These are phyloP conservation scores for Rhizopogon sp. DNA, from an alignment of 768 basidiomycete species.

Conservation along the genomic window DNA sequence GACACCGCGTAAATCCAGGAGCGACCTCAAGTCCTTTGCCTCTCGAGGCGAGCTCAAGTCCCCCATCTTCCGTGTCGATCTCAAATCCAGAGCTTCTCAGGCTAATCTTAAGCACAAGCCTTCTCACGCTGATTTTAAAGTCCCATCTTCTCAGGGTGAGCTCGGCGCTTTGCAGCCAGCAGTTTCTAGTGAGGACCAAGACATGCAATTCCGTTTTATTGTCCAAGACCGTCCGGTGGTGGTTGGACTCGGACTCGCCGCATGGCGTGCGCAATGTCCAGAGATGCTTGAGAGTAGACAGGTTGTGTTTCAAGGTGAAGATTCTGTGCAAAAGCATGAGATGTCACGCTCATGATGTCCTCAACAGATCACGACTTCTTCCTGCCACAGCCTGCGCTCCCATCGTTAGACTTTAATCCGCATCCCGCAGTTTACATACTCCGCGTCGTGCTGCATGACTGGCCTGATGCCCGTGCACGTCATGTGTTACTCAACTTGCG, in stretches of 20 bases:
- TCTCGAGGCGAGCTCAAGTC: not conserved
- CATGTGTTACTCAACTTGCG: conserved; percentile 43
- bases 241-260: conserved; percentile 46
- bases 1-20: not conserved
- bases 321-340: not conserved
- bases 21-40: not conserved
- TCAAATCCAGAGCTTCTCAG: not conserved
- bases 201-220: conserved; percentile 40
- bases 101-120: not conserved
- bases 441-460: conserved; percentile 72
- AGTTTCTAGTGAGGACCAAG: not conserved
- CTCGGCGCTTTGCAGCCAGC: not conserved
- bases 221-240: conserved; percentile 59
- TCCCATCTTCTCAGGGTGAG: not conserved
- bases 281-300: conserved; percentile 50
- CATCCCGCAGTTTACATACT: conserved; percentile 63
- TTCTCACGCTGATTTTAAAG: not conserved
- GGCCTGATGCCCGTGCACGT: conserved; percentile 57
- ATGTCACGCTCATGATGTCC: not conserved
- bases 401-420: conserved; percentile 21
- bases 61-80: not conserved
- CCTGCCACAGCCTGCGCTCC: conserved; percentile 45
- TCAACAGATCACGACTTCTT: conserved; percentile 70
- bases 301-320: conserved; percentile 48
- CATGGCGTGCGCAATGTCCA: conserved; percentile 57